Conservation (phyloP, 1,284 basidiomycete genomes). For the Sporisorium iseilematis-ciliati region DNA sequence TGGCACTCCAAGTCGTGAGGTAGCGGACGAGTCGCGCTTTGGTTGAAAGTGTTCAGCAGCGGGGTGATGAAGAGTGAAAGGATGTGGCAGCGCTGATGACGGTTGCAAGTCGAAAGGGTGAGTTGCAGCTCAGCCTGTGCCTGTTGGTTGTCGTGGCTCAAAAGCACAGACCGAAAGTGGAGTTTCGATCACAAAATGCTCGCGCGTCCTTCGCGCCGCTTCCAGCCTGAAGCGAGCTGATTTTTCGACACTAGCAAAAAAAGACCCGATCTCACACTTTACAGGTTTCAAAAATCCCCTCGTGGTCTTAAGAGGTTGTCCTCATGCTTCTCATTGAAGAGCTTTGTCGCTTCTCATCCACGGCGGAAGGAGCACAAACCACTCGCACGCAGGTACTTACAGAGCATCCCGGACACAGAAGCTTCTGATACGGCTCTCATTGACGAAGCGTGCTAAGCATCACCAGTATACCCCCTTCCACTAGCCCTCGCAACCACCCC, state of each 20-base stretch:
- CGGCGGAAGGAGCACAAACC: neutral
- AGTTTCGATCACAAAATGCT: slow-evolving; percentile 45
- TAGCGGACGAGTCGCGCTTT: neutral
- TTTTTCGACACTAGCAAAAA: neutral
- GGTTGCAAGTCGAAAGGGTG: slow-evolving; percentile 10
- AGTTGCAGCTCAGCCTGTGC: slow-evolving; percentile 18
- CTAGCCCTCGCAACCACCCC: slow-evolving; percentile 43
- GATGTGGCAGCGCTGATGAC: neutral
- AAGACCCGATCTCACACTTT: slow-evolving; percentile 7
- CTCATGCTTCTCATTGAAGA: neutral
- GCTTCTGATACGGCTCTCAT: too few species aligned
- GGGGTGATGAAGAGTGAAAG: neutral
- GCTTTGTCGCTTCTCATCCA: neutral
- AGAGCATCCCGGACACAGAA: neutral
- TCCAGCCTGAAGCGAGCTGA: neutral
- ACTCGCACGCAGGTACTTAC: neutral
- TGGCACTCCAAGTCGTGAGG: neutral
- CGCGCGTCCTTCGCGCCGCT: slow-evolving; percentile 27
- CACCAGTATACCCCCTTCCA: slow-evolving; percentile 14
- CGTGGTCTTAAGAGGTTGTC: too few species aligned
- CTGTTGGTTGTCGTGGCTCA: slow-evolving; percentile 16
- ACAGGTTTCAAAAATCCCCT: neutral
- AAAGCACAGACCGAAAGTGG: slow-evolving; percentile 25
- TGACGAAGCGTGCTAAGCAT: slow-evolving; percentile 28
- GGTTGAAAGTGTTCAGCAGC: neutral